Base-by-base conservation (phyloP, 768 basidiomycete species). In the Lyophyllum semitale region DNA sequence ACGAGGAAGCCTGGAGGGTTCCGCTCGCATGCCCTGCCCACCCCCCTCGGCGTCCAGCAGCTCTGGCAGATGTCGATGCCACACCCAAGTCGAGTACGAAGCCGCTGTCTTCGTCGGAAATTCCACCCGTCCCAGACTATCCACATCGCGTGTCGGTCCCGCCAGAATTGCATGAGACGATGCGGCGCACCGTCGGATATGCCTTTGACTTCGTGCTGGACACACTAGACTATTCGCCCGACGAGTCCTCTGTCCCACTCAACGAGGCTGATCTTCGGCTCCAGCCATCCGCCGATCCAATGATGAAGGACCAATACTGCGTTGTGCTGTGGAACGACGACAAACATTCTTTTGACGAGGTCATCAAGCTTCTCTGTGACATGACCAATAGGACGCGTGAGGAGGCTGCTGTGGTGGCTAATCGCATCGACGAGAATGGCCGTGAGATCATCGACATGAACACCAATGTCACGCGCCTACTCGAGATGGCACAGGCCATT, bases 281-380 rank as follows among this genome's bases (percentile, higher is more conserved):
- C 12, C 88, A 93, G 63, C 84, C 88, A 8, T 85, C 89, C 1
- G 85, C 83, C 6, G 90, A 93, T 60, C 89, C 90, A 9, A 84
- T 88, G 80, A 80, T 82, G 75, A 87, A 86, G 58, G 90, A 93
- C 60, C 81, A 86, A 51, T 93, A 87, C 62, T 87, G 89, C 41
- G 79, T 98, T 54, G 77, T 96, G 25, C 72, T 98, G 4, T 98
- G 95, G 95, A 95, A 95, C 73, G 95, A 97, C 70, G 97, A 99
- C 70, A 96, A 95, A 63, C 97, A 98, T 70, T 94, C 93, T 0
- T 90, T 88, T 63, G 87, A 89, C 48, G 94, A 98, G 65, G 87
- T 97, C 51, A 88, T 88, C 58, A 81, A 84, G 57, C 80, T 93
- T 38, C 72, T 92, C 6, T 77, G 79, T 54, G 89, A 89, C 42